A percentile compares a stretch with the other conserved stretches of the same genome.
Conservation (phyloP, 805 yeast species). For the Tetrapisispora iriomotensis region DNA sequence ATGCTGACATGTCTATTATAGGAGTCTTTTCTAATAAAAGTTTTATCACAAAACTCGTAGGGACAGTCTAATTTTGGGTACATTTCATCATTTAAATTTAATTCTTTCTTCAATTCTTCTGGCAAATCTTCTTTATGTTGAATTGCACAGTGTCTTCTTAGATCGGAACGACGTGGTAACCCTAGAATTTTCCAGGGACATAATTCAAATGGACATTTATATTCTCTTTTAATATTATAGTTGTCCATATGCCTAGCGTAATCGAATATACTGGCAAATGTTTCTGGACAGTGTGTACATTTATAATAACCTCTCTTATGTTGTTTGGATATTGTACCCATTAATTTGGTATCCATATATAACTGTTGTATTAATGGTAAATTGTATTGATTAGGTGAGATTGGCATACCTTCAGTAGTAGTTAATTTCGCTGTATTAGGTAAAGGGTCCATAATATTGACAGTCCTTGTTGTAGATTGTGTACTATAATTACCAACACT, state of each 20-base stretch:
- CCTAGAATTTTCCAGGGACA: slow-evolving; percentile 45
- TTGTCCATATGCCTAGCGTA: slow-evolving; percentile 39
- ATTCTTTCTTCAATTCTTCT: slow-evolving; percentile 15
- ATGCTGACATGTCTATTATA: slow-evolving; percentile 42
- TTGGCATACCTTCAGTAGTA: too few species aligned
- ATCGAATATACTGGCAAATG: slow-evolving; percentile 31
- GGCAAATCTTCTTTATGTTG: slow-evolving; percentile 33
- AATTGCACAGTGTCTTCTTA: slow-evolving; percentile 40
- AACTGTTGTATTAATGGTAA: slow-evolving; percentile 16
- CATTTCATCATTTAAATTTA: slow-evolving; percentile 23
- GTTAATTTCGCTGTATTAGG: too few species aligned
- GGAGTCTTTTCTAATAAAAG: slow-evolving; percentile 45
- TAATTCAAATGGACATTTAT: slow-evolving; percentile 36
- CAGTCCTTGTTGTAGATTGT: too few species aligned
- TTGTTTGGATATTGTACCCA: slow-evolving; percentile 19
- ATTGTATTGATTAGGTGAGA: neutral
- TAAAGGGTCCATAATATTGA: too few species aligned
- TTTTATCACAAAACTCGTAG: slow-evolving; percentile 34
- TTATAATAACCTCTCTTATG: slow-evolving; percentile 37
- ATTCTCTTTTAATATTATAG: slow-evolving; percentile 30
- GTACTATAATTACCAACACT: too few species aligned
- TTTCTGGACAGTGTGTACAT: slow-evolving; percentile 39
- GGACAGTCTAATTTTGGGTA: slow-evolving; percentile 28
- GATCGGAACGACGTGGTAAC: slow-evolving; percentile 38
- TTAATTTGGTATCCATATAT: slow-evolving; percentile 16